Evolutionary conservation across 1,139 yeast genomes (phyloP).

Genomic region (Saccharomyces hybrid): DNA sequence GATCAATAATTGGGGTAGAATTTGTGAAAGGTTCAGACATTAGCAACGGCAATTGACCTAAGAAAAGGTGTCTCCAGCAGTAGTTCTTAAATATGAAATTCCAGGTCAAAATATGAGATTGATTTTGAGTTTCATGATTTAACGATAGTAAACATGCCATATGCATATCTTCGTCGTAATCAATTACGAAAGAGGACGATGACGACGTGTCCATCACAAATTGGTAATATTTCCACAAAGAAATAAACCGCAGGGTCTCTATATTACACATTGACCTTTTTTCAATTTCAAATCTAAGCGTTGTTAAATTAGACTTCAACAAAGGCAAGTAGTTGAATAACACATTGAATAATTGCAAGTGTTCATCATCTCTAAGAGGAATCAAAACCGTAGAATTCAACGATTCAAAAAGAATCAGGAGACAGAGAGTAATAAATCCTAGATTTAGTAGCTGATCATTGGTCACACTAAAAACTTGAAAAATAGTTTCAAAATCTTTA

Average conservation of each 20-base stretch:
- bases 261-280: constrained; percentile 11
- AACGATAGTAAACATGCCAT: constrained; percentile 21
- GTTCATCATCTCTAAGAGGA: constrained; percentile 20
- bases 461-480: constrained; percentile 14
- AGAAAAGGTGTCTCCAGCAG: constrained; percentile 26
- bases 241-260: constrained; percentile 18
- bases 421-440: constrained; percentile 21
- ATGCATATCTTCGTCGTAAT: constrained; percentile 26
- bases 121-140: constrained; percentile 23
- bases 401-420: constrained; percentile 23
- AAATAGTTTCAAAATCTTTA: background rate
- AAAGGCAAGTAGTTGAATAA: constrained; percentile 13
- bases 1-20: constrained; percentile 23
- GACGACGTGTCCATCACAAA: constrained; percentile 14
- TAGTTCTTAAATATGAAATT: constrained; percentile 27
- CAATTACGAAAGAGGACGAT: constrained; percentile 8
- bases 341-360: constrained; percentile 11
- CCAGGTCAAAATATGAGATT: constrained; percentile 19
- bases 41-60: constrained; percentile 24
- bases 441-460: constrained; percentile 17
- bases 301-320: constrained; percentile 13
- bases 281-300: constrained; percentile 17
- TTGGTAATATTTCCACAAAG: constrained; percentile 22
- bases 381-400: constrained; percentile 22
- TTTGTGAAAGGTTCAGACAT: constrained; percentile 14